Conservation (phyloP, 2,329 filamentous ascomycete species). For the Aspergillus sp. region DNA sequence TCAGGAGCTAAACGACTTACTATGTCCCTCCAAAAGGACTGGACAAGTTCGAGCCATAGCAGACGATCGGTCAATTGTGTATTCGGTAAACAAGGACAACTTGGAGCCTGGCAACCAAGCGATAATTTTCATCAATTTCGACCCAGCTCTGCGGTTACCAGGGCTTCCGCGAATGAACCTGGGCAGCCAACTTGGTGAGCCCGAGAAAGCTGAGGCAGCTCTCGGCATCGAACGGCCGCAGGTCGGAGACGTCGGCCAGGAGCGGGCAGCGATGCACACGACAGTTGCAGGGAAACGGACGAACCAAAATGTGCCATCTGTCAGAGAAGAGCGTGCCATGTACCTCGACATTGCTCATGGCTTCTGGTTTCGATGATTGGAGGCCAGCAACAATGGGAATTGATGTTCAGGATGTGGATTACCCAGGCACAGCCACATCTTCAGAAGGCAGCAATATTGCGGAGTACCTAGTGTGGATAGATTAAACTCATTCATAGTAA, state of each 20-base stretch:
- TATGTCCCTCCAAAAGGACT: constrained; percentile 43
- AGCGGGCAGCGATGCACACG: constrained; percentile 17
- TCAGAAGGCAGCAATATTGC: neutral
- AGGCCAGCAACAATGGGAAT: neutral
- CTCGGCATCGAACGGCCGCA: constrained; percentile 23
- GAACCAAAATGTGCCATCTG: constrained; percentile 28
- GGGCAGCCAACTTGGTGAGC: constrained; percentile 1
- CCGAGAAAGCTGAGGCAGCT: constrained; percentile 4
- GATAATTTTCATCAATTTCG: constrained; percentile 46
- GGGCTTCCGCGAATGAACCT: constrained; percentile 22
- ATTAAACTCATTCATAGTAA: neutral
- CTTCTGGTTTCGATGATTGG: constrained; percentile 32
- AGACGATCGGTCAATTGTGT: constrained; percentile 47
- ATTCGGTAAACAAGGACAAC: constrained; percentile 39
- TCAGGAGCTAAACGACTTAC: constrained; percentile 40
- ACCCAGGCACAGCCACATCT: neutral
- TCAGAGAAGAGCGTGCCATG: constrained; percentile 34
- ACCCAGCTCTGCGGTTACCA: constrained; percentile 40
- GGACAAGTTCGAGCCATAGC: constrained; percentile 40
- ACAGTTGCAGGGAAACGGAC: constrained; percentile 12
- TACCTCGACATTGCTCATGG: constrained; percentile 33
- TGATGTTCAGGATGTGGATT: neutral
- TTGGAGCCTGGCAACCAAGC: constrained; percentile 31
- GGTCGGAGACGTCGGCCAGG: constrained; percentile 18
- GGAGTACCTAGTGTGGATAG: neutral